These are phyloP conservation scores for Coemansia sp. DNA, from an alignment of 192 early-diverging fungal genomes.

Conservation along the genomic window DNA sequence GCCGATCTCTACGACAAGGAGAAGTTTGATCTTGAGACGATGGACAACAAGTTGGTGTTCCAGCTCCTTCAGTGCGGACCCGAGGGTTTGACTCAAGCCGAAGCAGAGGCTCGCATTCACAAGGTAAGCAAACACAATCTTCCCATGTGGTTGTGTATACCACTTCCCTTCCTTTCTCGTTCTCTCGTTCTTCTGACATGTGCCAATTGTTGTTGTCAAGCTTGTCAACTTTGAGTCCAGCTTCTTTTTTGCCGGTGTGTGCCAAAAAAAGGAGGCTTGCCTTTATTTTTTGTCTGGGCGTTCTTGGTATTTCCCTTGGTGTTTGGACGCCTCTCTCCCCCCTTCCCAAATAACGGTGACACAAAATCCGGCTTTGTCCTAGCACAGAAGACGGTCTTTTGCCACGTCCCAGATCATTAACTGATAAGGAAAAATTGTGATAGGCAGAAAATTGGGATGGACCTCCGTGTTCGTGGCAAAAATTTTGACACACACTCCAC, in stretches of 20 bases:
- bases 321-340: constrained; percentile 6
- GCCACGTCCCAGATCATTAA: not conserved
- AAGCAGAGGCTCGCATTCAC: constrained; percentile 63
- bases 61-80: constrained; percentile 66
- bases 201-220: not conserved
- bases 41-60: constrained; percentile 74
- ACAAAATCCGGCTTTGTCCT: constrained; percentile 10
- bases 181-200: not conserved
- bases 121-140: constrained; percentile 43
- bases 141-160: not conserved
- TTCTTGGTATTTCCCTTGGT: constrained; percentile 6
- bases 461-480: constrained; percentile 3
- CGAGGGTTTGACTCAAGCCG: constrained; percentile 63
- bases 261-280: constrained; percentile 10
- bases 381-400: constrained; percentile 7
- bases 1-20: constrained; percentile 82
- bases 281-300: constrained; percentile 4
- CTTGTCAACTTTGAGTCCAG: constrained; percentile 1
- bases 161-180: not conserved
- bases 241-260: not conserved
- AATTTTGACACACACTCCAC: not conserved
- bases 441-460: not conserved
- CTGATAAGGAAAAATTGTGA: constrained; percentile 7
- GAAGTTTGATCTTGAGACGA: constrained; percentile 76
- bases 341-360: not conserved